Evolutionary conservation across 345 rosid species (phyloP).

Genomic region (Carallia pectinifolia): DNA sequence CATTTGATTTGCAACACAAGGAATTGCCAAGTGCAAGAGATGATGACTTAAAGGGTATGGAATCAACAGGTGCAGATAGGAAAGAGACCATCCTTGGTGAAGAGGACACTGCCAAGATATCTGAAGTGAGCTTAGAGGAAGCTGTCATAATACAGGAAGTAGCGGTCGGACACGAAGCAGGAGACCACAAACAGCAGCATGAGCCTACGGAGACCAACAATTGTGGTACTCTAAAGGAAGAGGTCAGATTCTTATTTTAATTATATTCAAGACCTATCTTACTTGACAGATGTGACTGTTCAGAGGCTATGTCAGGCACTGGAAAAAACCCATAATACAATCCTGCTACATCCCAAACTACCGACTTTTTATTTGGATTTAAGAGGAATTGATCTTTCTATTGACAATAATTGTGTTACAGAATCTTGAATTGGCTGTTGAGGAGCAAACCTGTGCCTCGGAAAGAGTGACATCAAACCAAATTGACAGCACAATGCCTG

Average conservation of each 20-base stretch:
- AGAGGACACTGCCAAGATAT: slow-evolving; percentile 14
- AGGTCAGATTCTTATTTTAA: slow-evolving; percentile 19
- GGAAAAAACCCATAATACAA: background rate
- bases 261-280: too few species aligned
- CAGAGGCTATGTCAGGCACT: background rate
- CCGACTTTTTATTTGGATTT: background rate
- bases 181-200: slow-evolving; percentile 9
- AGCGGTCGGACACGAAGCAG: slow-evolving; percentile 15
- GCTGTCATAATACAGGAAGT: slow-evolving; percentile 15
- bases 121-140: slow-evolving; percentile 23
- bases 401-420: slow-evolving; percentile 22
- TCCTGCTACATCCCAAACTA: background rate
- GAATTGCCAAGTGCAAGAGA: slow-evolving; percentile 14
- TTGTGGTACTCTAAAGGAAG: slow-evolving; percentile 7
- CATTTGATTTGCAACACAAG: slow-evolving; percentile 1
- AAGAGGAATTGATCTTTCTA: slow-evolving; percentile 8
- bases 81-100: slow-evolving; percentile 15
- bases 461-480: slow-evolving; percentile 23
- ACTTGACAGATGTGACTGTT: background rate
- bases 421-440: slow-evolving; percentile 23
- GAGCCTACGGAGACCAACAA: slow-evolving; percentile 7
- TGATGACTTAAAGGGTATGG: slow-evolving; percentile 10
- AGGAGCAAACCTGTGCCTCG: slow-evolving; percentile 15
- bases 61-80: background rate
- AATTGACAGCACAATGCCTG: slow-evolving; percentile 14